Conservation (phyloP, 495 filamentous ascomycete species). For the Cladorrhinum samala region DNA sequence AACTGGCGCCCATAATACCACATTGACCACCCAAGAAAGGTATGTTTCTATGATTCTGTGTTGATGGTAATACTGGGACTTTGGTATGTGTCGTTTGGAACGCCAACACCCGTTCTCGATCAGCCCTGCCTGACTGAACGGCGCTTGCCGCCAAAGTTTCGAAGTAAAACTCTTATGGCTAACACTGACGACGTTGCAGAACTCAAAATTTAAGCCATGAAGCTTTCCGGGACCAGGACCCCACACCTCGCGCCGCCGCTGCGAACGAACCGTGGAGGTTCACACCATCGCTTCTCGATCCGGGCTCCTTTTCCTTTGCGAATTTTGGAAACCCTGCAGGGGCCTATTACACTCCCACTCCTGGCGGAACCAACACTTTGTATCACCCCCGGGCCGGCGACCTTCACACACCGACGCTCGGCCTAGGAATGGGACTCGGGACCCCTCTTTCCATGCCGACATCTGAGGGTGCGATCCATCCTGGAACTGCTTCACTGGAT, state of each 20-base stretch:
- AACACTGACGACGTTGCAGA: conserved; percentile 20
- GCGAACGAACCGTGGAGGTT: conserved; percentile 74
- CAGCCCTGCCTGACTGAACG: background rate
- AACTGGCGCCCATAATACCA: conserved; percentile 35
- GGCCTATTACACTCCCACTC: conserved; percentile 84
- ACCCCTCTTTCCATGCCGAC: conserved; percentile 79
- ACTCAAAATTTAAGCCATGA: conserved; percentile 36
- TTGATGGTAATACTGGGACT: background rate
- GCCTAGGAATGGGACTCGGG: conserved; percentile 56
- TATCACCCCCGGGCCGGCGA: conserved; percentile 85
- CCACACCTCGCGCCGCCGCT: conserved; percentile 58
- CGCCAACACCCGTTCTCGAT: conserved; percentile 3
- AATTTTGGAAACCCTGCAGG: conserved; percentile 70
- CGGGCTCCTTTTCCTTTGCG: conserved; percentile 72
- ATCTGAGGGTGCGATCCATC: conserved; percentile 51
- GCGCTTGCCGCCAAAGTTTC: background rate
- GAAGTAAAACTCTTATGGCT: background rate
- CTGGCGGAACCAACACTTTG: conserved; percentile 72
- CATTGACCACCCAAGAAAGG: conserved; percentile 44
- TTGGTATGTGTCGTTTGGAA: background rate
- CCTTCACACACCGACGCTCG: conserved; percentile 76
- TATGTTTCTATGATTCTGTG: conserved; percentile 35
- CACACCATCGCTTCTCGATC: conserved; percentile 81
- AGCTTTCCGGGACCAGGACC: conserved; percentile 68
- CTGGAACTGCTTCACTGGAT: conserved; percentile 52